These are phyloP conservation scores for Fibroporia radiculosa DNA, from an alignment of 768 basidiomycete genomes.

Conservation along the genomic window DNA sequence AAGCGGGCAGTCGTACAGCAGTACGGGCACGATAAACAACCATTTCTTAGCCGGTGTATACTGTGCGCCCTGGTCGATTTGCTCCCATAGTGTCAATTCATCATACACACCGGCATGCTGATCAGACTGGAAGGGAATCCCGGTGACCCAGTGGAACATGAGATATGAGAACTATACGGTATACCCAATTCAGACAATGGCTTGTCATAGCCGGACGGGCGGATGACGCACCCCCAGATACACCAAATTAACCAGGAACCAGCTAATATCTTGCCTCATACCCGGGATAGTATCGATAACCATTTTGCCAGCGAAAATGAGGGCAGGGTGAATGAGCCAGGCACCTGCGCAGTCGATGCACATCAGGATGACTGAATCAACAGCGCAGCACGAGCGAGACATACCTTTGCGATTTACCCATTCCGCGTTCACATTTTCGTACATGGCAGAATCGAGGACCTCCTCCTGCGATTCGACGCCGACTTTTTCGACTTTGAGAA, in stretches of 20 bases:
- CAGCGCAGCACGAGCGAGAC: constrained; percentile 8
- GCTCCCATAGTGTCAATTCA: constrained; percentile 97
- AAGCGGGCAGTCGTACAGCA: constrained; percentile 52
- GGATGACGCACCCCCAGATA: constrained; percentile 76
- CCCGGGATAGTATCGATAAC: constrained; percentile 91
- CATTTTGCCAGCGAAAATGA: constrained; percentile 86
- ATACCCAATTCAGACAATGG: background rate
- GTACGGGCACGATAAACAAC: constrained; percentile 84
- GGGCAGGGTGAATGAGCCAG: constrained; percentile 94
- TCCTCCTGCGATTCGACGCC: constrained; percentile 67
- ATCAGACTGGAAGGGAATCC: constrained; percentile 88
- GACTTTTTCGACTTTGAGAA: constrained; percentile 83
- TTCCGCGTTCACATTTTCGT: constrained; percentile 80
- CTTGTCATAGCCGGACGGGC: background rate
- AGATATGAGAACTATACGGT: constrained; percentile 82
- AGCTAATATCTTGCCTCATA: constrained; percentile 89
- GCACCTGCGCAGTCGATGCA: constrained; percentile 52
- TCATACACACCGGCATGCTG: constrained; percentile 92
- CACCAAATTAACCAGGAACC: constrained; percentile 87
- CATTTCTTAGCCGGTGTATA: constrained; percentile 99
- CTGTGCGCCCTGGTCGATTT: constrained; percentile 97
- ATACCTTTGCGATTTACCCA: constrained; percentile 93
- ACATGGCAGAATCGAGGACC: constrained; percentile 69
- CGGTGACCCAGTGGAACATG: constrained; percentile 98
- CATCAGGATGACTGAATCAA: background rate